Base-by-base conservation (phyloP, 2,329 filamentous ascomycete species). In the Gliomastix tumulicola region DNA sequence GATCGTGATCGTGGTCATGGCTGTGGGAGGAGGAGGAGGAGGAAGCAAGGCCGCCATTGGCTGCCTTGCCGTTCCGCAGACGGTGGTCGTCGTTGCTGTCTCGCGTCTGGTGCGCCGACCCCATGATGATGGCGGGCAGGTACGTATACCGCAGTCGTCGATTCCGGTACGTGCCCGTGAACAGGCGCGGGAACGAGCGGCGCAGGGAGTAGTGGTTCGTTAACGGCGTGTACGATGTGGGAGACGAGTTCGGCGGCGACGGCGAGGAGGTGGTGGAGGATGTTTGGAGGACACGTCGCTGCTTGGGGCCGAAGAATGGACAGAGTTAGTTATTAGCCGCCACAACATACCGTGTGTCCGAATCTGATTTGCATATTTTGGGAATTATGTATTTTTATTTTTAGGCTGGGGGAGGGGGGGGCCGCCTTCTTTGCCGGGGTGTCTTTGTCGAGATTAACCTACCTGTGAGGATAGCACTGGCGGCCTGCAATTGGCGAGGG, bases 1-100 rank as follows among this genome's bases (percentile, higher is more conserved):
- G 47, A 36, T 41, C 41, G 46, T 79, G 74, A 35, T 42, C 41
- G 48, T 60, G 44, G 47, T 48, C 46, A 43, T 52, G 46, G 37
- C 40, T 37, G 22, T 47, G 42, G 39, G 22, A 37, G 35, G 39
- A 44, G 36, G 34, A 35, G 35, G 38, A 12, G 12, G 13, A 11
- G 12, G 15, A 16, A 11, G 21, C 21, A n/a, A n/a, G n/a, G n/a
- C n/a, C n/a, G n/a, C n/a, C n/a, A n/a, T n/a, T n/a, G n/a, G n/a
- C n/a, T n/a, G n/a, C n/a, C n/a, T n/a, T n/a, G n/a, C n/a, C 22
- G 22, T 9, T 25, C 9, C 22, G 22, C n/a, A n/a, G n/a, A 11
- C 21, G 21, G 35, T 49, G 48, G 10, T 50, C 21, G 32, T 40
- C 42, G 38, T 43, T 45, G 37, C 50, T 50, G 36, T 56, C 51